Evolutionary conservation across 371 early-diverging fungal genomes (phyloP).

Genomic region (Choanephora cucurbitarum): DNA sequence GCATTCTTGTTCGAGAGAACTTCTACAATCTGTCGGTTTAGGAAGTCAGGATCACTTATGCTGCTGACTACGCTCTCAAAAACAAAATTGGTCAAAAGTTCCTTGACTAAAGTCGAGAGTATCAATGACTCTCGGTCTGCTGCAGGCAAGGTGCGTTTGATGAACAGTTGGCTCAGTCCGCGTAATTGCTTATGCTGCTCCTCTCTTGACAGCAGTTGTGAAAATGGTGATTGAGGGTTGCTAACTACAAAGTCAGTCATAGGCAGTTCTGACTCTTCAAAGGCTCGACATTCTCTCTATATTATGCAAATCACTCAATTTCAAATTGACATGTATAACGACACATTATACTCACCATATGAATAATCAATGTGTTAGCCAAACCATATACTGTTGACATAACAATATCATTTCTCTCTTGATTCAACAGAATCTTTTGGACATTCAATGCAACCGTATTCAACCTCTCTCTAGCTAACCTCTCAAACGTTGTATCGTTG

Average conservation of each 20-base stretch:
- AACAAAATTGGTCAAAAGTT: slow-evolving; percentile 39
- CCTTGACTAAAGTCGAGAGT: slow-evolving; percentile 36
- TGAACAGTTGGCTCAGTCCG: slow-evolving; percentile 32
- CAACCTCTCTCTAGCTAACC: slow-evolving; percentile 30
- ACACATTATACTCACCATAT: slow-evolving; percentile 42
- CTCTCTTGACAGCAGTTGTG: slow-evolving; percentile 40
- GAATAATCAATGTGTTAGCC: slow-evolving; percentile 54
- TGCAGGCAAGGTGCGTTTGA: slow-evolving; percentile 36
- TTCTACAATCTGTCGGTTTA: slow-evolving; percentile 44
- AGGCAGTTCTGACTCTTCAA: slow-evolving; percentile 39
- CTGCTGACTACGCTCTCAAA: slow-evolving; percentile 39
- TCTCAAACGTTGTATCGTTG: slow-evolving; percentile 33
- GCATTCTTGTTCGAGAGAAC: slow-evolving; percentile 29
- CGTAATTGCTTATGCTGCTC: slow-evolving; percentile 47
- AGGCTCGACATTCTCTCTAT: slow-evolving; percentile 50
- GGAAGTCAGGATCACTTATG: slow-evolving; percentile 48
- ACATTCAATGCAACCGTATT: slow-evolving; percentile 34
- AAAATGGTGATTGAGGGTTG: slow-evolving; percentile 55
- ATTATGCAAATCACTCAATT: too few species aligned
- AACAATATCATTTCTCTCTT: slow-evolving; percentile 51
- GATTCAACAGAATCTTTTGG: slow-evolving; percentile 45
- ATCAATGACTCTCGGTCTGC: slow-evolving; percentile 35
- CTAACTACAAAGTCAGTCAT: slow-evolving; percentile 36
- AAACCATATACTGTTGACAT: slow-evolving; percentile 51
- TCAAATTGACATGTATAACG: too few species aligned